phyloP scores from a whole-genome alignment of 192 early-diverging fungal species.

The Allomyces macrogynus region DNA sequence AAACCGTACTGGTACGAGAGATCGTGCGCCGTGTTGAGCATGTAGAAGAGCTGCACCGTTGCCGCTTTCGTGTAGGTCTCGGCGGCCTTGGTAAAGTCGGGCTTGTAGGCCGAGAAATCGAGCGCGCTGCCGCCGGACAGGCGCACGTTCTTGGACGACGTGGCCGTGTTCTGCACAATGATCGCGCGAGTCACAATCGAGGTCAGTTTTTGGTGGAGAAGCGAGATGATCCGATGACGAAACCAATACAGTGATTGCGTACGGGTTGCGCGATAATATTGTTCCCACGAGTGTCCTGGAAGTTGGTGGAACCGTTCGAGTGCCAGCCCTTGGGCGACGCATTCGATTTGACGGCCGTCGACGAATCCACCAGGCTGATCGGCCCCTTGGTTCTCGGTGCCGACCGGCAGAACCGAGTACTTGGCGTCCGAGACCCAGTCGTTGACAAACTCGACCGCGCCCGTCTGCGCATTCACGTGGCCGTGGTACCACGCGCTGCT shows the following conservation, averaged over 20 bases:
- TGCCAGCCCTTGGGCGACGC: conserved; percentile 57
- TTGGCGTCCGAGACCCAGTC: conserved; percentile 68
- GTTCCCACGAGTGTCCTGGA: conserved; percentile 67
- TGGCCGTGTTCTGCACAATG: conserved; percentile 34
- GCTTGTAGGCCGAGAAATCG: conserved; percentile 17
- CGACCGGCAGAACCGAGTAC: conserved; percentile 65
- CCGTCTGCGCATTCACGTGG: conserved; percentile 36
- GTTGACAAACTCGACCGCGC: conserved; percentile 41
- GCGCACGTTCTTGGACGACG: conserved; percentile 14
- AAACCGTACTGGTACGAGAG: conserved; percentile 5
- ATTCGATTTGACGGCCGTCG: conserved; percentile 18
- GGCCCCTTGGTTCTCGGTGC: conserved; percentile 45
- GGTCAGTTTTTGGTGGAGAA: too few relatives aligned
- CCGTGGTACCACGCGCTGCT: conserved; percentile 63
- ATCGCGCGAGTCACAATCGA: too few relatives aligned
- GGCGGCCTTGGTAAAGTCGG: neutral
- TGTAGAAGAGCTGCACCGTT: conserved; percentile 29
- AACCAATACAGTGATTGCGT: too few relatives aligned
- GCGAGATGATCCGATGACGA: too few relatives aligned
- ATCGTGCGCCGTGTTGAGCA: conserved; percentile 21
- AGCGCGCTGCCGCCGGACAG: conserved; percentile 11
- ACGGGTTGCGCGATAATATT: conserved; percentile 68
- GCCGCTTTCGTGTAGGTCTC: neutral
- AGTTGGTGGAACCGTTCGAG: conserved; percentile 11
- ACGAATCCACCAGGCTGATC: conserved; percentile 22